Evolutionary conservation across 306 rosid species (phyloP).

Genomic region (Parietaria judaica): DNA sequence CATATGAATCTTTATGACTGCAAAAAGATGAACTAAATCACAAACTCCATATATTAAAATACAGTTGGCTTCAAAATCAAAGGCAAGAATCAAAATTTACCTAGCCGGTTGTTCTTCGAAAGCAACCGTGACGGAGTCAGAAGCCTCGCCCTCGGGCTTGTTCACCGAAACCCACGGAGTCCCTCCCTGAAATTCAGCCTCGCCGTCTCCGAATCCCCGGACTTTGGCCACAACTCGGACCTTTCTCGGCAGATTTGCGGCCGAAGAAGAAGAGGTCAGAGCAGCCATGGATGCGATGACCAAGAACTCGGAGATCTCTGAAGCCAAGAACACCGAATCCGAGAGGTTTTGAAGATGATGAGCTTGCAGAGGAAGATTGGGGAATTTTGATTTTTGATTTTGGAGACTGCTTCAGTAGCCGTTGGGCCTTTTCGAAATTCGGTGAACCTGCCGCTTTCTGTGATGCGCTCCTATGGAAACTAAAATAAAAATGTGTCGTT

Average conservation of each 20-base stretch:
- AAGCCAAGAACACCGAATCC: neutral
- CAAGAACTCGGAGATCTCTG: neutral
- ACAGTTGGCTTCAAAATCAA: no score
- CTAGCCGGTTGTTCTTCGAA: slow-evolving; percentile 50
- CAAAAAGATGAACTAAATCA: slow-evolving; percentile 3
- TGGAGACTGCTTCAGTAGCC: slow-evolving; percentile 13
- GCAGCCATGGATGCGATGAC: slow-evolving; percentile 37
- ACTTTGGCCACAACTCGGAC: slow-evolving; percentile 54
- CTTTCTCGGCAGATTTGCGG: slow-evolving; percentile 19
- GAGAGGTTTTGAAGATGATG: neutral
- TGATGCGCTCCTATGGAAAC: neutral
- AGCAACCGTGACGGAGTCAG: slow-evolving; percentile 40
- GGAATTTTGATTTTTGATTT: neutral
- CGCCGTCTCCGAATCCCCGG: slow-evolving; percentile 26
- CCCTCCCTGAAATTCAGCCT: slow-evolving; percentile 10
- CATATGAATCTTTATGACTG: slow-evolving; percentile 52
- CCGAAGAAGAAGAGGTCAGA: neutral
- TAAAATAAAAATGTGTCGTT: no score
- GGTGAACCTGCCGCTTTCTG: slow-evolving; percentile 10
- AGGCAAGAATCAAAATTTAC: slow-evolving; percentile 18
- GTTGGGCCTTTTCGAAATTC: slow-evolving; percentile 18
- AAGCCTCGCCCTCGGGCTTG: slow-evolving; percentile 34
- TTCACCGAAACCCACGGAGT: slow-evolving; percentile 51
- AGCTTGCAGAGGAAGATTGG: slow-evolving; percentile 3
- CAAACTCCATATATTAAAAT: neutral